These are phyloP conservation scores for Sugiyamaella neomexicana DNA, from an alignment of 1,139 yeast species.

Conservation along the genomic window DNA sequence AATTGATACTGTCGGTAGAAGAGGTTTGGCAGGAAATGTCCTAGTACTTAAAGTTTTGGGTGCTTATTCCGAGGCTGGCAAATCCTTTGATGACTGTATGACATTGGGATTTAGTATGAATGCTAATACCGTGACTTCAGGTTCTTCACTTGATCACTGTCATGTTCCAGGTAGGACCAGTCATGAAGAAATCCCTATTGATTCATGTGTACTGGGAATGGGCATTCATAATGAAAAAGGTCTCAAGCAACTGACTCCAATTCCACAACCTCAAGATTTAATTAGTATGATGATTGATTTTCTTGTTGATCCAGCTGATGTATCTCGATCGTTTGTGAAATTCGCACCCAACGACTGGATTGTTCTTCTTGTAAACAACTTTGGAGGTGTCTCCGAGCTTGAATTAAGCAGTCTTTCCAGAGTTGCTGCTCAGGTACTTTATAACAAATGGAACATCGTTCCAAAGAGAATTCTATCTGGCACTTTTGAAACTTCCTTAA, in stretches of 20 bases:
- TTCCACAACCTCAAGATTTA: conserved; percentile 47
- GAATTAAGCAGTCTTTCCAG: conserved; percentile 45
- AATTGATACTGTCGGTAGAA: conserved; percentile 43
- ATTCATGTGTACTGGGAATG: conserved; percentile 46
- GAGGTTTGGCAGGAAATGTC: conserved; percentile 51
- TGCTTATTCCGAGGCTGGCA: conserved; percentile 44
- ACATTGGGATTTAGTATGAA: conserved; percentile 43
- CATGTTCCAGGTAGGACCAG: conserved; percentile 50
- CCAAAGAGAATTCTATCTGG: conserved; percentile 49
- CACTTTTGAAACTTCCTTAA: conserved; percentile 50
- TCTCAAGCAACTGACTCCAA: conserved; percentile 33
- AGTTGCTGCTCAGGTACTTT: conserved; percentile 42
- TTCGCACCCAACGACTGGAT: conserved; percentile 41
- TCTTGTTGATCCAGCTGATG: conserved; percentile 42
- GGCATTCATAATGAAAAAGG: conserved; percentile 58
- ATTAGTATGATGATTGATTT: conserved; percentile 41
- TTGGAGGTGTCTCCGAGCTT: conserved; percentile 52
- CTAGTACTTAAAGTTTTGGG: conserved; percentile 47
- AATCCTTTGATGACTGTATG: conserved; percentile 41
- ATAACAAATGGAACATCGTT: conserved; percentile 40
- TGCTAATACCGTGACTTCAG: conserved; percentile 45
- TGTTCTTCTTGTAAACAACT: conserved; percentile 49
- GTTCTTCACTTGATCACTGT: conserved; percentile 53
- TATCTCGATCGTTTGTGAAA: conserved; percentile 46
- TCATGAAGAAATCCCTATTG: conserved; percentile 32